Evolutionary conservation across 805 yeast genomes (phyloP).

Genomic region (Yarrowia keelungensis): DNA sequence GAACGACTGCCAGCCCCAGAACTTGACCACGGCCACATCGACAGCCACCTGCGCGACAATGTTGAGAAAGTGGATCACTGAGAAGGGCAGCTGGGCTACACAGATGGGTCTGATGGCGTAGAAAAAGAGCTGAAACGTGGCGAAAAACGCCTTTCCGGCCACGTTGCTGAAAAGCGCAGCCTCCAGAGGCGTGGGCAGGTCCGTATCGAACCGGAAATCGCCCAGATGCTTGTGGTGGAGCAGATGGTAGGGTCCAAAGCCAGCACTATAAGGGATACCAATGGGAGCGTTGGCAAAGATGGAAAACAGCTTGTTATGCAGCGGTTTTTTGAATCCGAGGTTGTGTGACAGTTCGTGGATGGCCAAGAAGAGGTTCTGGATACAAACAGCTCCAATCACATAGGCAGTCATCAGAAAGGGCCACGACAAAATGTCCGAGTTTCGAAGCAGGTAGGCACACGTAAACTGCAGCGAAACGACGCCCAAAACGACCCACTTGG

Average conservation of each 20-base stretch:
- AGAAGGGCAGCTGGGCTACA: constrained; percentile 74
- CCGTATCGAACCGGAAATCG: constrained; percentile 83
- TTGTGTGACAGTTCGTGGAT: constrained; percentile 90
- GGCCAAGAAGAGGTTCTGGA: constrained; percentile 83
- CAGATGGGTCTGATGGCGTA: constrained; percentile 92
- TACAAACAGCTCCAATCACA: constrained; percentile 82
- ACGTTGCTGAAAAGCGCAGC: constrained; percentile 76
- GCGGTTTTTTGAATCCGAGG: constrained; percentile 77
- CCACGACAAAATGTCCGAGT: constrained; percentile 60
- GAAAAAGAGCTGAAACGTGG: constrained; percentile 85
- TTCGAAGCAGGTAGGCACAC: constrained; percentile 66
- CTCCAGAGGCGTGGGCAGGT: constrained; percentile 81
- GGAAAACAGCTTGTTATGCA: constrained; percentile 77
- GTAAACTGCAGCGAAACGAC: constrained; percentile 75
- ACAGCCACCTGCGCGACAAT: constrained; percentile 62
- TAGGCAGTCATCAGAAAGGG: constrained; percentile 71
- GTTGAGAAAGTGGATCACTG: constrained; percentile 76
- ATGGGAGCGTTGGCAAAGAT: constrained; percentile 83
- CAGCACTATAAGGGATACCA: constrained; percentile 89
- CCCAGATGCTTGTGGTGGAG: constrained; percentile 91
- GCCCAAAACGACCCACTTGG: constrained; percentile 73
- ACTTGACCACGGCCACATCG: constrained; percentile 63
- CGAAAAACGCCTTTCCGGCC: constrained; percentile 88
- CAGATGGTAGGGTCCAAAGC: constrained; percentile 88
- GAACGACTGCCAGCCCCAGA: constrained; percentile 70